Percentiles rank a stretch among this genome's conserved stretches.
Conservation (phyloP, 352 stramenopile species). For the Phytophthora constricta region DNA sequence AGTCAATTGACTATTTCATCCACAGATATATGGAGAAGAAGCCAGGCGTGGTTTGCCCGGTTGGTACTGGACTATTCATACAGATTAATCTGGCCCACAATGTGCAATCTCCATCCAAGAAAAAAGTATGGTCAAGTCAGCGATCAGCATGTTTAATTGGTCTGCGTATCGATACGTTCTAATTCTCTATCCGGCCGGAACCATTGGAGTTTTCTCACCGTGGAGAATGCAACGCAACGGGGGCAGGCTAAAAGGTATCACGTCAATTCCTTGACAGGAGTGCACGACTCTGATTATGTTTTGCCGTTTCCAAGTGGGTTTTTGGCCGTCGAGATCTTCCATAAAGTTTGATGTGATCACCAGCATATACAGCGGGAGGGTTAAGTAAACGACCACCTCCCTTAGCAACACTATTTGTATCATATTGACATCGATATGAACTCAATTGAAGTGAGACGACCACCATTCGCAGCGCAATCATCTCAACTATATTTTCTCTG, state of each 20-base stretch:
- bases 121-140: neutral
- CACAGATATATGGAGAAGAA: neutral
- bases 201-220: conserved; percentile 7
- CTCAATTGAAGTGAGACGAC: too few relatives aligned
- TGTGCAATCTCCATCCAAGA: neutral
- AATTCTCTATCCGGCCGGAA: neutral
- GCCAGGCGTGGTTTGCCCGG: neutral
- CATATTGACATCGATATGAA: too few relatives aligned
- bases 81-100: neutral
- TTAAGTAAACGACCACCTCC: too few relatives aligned
- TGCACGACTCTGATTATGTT: neutral
- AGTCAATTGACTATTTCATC: neutral
- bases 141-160: neutral
- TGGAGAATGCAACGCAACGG: neutral
- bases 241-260: neutral
- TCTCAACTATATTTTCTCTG: too few relatives aligned
- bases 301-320: neutral
- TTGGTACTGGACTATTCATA: neutral
- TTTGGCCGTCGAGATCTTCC: neutral
- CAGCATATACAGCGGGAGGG: too few relatives aligned
- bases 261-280: neutral
- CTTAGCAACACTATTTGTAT: too few relatives aligned
- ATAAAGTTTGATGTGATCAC: neutral
- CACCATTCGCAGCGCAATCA: too few relatives aligned
- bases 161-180: neutral